Evolutionary conservation across 805 yeast genomes (phyloP).

Genomic region (Metschnikowia aberdeeniae): DNA sequence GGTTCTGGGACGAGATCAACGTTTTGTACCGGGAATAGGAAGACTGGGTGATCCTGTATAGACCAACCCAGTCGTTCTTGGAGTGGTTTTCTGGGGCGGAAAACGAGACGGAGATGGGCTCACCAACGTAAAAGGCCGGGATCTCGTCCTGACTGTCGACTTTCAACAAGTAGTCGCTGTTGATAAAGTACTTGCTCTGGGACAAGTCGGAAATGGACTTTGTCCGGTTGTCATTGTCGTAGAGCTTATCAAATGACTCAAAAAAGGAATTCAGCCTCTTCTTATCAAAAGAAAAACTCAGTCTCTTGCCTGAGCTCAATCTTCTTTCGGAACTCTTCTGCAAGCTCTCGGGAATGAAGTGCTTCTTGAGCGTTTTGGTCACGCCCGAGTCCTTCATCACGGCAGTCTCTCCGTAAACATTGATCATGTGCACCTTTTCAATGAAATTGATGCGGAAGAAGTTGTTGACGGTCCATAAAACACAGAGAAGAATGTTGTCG

Average conservation of each 20-base stretch:
- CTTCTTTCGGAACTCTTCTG: slow-evolving; percentile 25
- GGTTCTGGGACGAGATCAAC: slow-evolving; percentile 56
- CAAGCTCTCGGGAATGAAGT: slow-evolving; percentile 37
- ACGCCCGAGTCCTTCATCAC: slow-evolving; percentile 52
- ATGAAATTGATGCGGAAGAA: slow-evolving; percentile 66
- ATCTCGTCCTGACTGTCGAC: slow-evolving; percentile 14
- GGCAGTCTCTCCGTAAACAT: slow-evolving; percentile 63
- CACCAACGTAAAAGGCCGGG: slow-evolving; percentile 39
- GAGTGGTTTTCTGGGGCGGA: slow-evolving; percentile 47
- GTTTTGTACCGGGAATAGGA: slow-evolving; percentile 54
- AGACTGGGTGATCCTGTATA: slow-evolving; percentile 61
- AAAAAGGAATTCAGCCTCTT: slow-evolving; percentile 32
- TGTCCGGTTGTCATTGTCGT: slow-evolving; percentile 19
- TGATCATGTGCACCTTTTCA: slow-evolving; percentile 74
- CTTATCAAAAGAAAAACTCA: background rate
- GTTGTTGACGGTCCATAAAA: slow-evolving; percentile 59
- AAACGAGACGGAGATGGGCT: slow-evolving; percentile 54
- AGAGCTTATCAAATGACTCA: slow-evolving; percentile 45
- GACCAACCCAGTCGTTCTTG: slow-evolving; percentile 69
- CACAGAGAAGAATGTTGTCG: slow-evolving; percentile 47
- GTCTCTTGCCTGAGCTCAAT: background rate
- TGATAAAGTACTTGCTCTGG: slow-evolving; percentile 36
- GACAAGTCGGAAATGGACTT: slow-evolving; percentile 37
- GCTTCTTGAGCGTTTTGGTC: slow-evolving; percentile 42
- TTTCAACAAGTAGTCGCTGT: slow-evolving; percentile 29